Evolutionary conservation across 441 rosid species (phyloP).

Genomic region (Breynia disticha): DNA sequence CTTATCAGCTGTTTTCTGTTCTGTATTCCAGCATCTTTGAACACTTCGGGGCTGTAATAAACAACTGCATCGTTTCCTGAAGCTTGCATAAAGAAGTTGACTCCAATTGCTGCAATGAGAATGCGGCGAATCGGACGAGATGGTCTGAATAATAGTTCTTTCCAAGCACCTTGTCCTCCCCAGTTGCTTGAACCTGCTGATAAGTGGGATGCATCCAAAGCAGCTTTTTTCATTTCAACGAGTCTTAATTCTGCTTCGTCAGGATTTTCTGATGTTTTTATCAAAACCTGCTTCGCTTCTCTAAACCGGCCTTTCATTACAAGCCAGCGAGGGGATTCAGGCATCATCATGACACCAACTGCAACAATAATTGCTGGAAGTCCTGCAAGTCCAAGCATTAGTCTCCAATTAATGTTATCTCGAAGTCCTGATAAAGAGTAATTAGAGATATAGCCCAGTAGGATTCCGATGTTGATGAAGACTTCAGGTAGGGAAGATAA

Average conservation of each 20-base stretch:
- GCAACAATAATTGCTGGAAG: slow-evolving; percentile 38
- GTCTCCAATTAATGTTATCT: slow-evolving; percentile 37
- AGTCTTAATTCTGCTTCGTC: slow-evolving; percentile 44
- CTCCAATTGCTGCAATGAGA: slow-evolving; percentile 36
- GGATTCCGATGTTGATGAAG: slow-evolving; percentile 51
- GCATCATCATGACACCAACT: slow-evolving; percentile 45
- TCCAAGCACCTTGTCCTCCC: slow-evolving; percentile 46
- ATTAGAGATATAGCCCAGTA: slow-evolving; percentile 51
- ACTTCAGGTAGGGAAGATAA: slow-evolving; percentile 61
- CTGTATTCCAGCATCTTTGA: slow-evolving; percentile 35
- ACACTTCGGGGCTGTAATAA: slow-evolving; percentile 50
- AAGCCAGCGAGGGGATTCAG: slow-evolving; percentile 65
- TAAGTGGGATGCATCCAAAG: slow-evolving; percentile 4
- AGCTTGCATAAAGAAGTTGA: slow-evolving; percentile 59
- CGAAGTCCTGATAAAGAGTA: slow-evolving; percentile 38
- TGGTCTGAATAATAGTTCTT: slow-evolving; percentile 27
- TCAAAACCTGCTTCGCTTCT: slow-evolving; percentile 34
- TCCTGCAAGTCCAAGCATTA: slow-evolving; percentile 61
- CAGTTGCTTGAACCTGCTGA: slow-evolving; percentile 16
- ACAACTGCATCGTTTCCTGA: slow-evolving; percentile 59
- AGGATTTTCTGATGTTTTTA: slow-evolving; percentile 30
- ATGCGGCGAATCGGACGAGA: slow-evolving; percentile 35
- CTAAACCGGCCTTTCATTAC: slow-evolving; percentile 39
- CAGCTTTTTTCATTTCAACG: slow-evolving; percentile 28
- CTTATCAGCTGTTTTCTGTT: slow-evolving; percentile 30